Conservation (phyloP, 2,329 filamentous ascomycete genomes). For the Neonectria ditissima region DNA sequence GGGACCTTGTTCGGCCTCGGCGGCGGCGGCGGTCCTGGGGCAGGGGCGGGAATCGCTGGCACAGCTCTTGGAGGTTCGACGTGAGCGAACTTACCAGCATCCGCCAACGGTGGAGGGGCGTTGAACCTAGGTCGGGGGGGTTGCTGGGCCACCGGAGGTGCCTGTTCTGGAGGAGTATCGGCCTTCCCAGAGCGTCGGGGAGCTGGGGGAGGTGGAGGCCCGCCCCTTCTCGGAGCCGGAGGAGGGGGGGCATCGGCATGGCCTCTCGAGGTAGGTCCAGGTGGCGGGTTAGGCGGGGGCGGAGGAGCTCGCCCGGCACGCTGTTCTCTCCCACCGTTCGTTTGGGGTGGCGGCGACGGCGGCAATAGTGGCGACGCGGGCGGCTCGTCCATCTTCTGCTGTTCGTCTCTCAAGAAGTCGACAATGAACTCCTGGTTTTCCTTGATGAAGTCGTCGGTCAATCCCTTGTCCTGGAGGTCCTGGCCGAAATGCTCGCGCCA, state of each 20-base stretch:
- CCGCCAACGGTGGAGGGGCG: conserved; percentile 87
- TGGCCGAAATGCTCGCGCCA: conserved; percentile 76
- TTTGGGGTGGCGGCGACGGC: conserved; percentile 44
- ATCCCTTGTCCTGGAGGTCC: conserved; percentile 70
- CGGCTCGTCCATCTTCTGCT: conserved; percentile 53
- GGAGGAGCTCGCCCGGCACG: conserved; percentile 50
- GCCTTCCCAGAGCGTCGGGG: conserved; percentile 68
- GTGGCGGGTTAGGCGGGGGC: conserved; percentile 51
- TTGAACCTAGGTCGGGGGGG: conserved; percentile 76
- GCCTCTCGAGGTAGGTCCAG: conserved; percentile 13
- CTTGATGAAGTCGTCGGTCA: conserved; percentile 74
- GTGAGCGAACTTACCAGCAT: conserved; percentile 88
- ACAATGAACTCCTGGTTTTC: conserved; percentile 78
- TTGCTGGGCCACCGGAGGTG: conserved; percentile 70
- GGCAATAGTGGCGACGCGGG: conserved; percentile 44
- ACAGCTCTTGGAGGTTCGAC: conserved; percentile 51
- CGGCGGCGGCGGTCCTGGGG: conserved; percentile 51
- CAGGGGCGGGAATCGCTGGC: conserved; percentile 43
- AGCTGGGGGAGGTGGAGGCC: conserved; percentile 57
- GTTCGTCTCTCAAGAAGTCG: conserved; percentile 71
- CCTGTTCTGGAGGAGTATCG: conserved; percentile 70
- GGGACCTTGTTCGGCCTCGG: conserved; percentile 74
- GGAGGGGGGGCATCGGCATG: conserved; percentile 44
- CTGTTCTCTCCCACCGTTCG: conserved; percentile 44
- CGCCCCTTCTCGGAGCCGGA: conserved; percentile 42